Evolutionary conservation across 2,329 filamentous ascomycete genomes (phyloP).

Genomic region (Trichoderma semiorbis): DNA sequence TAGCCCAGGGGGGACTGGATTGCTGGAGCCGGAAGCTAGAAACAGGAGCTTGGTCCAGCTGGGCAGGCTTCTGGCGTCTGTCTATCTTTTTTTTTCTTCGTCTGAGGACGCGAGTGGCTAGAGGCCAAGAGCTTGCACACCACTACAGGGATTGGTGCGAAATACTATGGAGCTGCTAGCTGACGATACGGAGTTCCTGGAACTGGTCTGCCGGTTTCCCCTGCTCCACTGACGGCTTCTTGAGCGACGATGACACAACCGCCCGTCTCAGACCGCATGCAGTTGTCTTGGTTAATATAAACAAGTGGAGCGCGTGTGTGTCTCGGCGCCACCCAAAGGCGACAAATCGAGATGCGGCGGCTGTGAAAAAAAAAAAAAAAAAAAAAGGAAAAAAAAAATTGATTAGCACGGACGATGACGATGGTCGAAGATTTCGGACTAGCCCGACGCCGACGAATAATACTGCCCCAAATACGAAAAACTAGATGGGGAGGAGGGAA

Average conservation of each 20-base stretch:
- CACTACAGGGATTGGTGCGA: conserved; percentile 9
- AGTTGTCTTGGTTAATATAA: conserved; percentile 13
- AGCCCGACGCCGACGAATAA: background rate
- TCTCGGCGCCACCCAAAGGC: conserved; percentile 12
- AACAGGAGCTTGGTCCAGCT: background rate
- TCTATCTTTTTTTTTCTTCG: background rate
- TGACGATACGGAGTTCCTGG: conserved; percentile 14
- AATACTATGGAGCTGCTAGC: conserved; percentile 3
- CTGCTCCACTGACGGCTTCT: conserved; percentile 11
- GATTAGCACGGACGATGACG: background rate
- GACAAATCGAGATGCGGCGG: conserved; percentile 15
- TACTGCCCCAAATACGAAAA: background rate
- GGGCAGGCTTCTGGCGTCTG: background rate
- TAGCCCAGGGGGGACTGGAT: background rate
- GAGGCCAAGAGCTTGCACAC: background rate
- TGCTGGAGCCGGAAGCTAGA: background rate
- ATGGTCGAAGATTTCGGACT: background rate
- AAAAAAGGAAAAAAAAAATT: background rate
- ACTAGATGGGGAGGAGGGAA: too few species aligned
- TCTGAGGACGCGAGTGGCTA: background rate
- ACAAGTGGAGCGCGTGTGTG: conserved; percentile 10
- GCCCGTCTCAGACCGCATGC: conserved; percentile 14
- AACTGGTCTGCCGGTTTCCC: conserved; percentile 2
- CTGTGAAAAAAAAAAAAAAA: background rate
- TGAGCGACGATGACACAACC: conserved; percentile 18